A percentile compares a stretch with the other conserved stretches of the same genome.
phyloP scores from a whole-genome alignment of 1,284 basidiomycete species.

The Ganoderma lucidum region DNA sequence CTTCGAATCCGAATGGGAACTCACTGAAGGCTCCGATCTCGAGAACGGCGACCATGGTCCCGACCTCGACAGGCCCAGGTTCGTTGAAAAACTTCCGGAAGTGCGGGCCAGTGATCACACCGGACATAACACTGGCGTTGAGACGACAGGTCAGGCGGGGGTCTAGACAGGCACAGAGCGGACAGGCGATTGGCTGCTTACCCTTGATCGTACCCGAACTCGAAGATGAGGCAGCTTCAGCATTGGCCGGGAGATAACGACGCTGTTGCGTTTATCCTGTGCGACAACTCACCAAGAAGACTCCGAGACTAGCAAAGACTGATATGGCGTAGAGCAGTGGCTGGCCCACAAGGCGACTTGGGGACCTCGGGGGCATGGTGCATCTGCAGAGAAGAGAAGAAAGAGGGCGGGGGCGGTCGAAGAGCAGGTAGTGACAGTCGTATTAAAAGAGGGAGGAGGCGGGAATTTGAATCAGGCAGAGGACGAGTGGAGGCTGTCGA shows the following conservation, averaged over 20 bases:
- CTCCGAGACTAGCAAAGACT: conserved; percentile 87
- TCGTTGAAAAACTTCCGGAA: conserved; percentile 87
- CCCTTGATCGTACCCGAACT: conserved; percentile 97
- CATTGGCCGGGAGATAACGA: conserved; percentile 1
- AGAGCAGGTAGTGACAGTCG: conserved; percentile 22
- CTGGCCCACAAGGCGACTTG: conserved; percentile 75
- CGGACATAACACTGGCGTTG: conserved; percentile 80
- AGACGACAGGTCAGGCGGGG: conserved; percentile 11
- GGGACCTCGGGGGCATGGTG: conserved; percentile 38
- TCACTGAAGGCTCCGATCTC: conserved; percentile 93
- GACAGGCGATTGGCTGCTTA: conserved; percentile 42
- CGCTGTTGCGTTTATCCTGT: conserved; percentile 5
- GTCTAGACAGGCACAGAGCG: conserved; percentile 9
- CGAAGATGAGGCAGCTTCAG: conserved; percentile 33
- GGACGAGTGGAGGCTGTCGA: neutral
- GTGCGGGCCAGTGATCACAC: conserved; percentile 93
- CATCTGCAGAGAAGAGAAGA: conserved; percentile 36
- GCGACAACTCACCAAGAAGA: conserved; percentile 74
- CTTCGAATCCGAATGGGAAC: conserved; percentile 33
- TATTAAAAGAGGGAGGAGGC: conserved; percentile 16
- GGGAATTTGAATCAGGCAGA: conserved; percentile 2
- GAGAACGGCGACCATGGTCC: conserved; percentile 92
- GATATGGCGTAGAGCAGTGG: conserved; percentile 85
- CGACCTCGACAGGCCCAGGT: conserved; percentile 73
- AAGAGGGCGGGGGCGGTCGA: conserved; percentile 12